Evolutionary conservation across 2,329 filamentous ascomycete genomes (phyloP).

Genomic region (Metarhizium album): DNA sequence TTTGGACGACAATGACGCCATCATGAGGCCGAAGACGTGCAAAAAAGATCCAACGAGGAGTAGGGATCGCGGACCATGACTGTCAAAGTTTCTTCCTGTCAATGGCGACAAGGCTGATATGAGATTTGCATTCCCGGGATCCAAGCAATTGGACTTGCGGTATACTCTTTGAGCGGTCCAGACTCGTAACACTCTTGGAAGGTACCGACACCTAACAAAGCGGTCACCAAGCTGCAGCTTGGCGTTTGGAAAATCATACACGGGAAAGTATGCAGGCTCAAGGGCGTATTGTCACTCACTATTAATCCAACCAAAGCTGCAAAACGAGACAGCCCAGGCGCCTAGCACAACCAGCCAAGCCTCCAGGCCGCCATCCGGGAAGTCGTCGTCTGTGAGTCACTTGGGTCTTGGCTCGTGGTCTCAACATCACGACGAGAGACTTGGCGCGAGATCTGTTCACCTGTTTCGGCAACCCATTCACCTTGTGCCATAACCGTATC

Average conservation of each 20-base stretch:
- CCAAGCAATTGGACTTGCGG: conserved; percentile 48
- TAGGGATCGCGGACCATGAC: conserved; percentile 47
- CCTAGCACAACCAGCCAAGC: conserved; percentile 26
- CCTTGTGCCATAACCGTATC: conserved; percentile 6
- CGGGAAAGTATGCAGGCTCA: background rate
- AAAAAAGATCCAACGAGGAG: conserved; percentile 40
- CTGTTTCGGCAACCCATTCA: conserved; percentile 5
- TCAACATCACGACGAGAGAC: conserved; percentile 2
- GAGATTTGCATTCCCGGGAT: conserved; percentile 41
- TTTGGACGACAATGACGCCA: conserved; percentile 6
- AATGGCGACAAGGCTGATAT: conserved; percentile 1
- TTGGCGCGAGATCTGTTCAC: conserved; percentile 3
- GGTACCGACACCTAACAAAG: conserved; percentile 29
- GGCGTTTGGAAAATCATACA: background rate
- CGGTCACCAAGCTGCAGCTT: conserved; percentile 2
- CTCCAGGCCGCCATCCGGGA: conserved; percentile 15
- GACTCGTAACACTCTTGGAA: conserved; percentile 50
- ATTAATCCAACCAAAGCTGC: conserved; percentile 22
- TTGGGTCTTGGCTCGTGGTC: background rate
- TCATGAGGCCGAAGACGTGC: conserved; percentile 43
- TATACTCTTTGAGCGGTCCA: conserved; percentile 34
- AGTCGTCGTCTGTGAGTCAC: conserved; percentile 1
- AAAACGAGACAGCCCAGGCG: conserved; percentile 24
- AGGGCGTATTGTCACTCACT: background rate
- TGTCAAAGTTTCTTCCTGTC: conserved; percentile 39